Base-by-base conservation (phyloP, 2,329 filamentous ascomycete genomes). In the Rhinocladiella similis region DNA sequence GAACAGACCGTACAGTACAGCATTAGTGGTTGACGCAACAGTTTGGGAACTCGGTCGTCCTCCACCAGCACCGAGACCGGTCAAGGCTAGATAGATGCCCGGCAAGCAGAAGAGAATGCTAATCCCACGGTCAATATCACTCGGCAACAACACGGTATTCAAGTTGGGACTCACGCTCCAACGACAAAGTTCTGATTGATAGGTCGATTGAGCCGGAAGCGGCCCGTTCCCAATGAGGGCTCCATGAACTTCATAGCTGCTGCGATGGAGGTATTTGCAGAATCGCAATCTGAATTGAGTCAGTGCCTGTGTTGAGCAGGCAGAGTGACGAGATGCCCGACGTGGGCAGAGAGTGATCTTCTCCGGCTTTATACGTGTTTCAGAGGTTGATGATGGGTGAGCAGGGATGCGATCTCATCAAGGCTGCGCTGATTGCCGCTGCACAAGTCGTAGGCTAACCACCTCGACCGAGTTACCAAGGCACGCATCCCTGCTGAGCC, bases 61-160 rank as follows among this genome's bases (percentile, higher is more conserved):
- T 36, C 63, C 63, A 51, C 63, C 63, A 33, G 63, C 63, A 20
- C 63, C 63, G 6, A 66, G 54, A 35, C 60, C 63, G 1, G 63
- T 66, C 19, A 66, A 19, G 9, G 63, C 63, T 6, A 61, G 50
- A 42, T 66, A 66, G 29, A 66, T 66, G 20, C 63, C 63, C 3
- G 63, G 62, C 20, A 63, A 46, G 41, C 62, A 65, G 51, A 66
- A 66, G n/a, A 64, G 50, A 19, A 61, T 59, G 12, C 53, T 60
- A 39, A 41, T 19, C n/a, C 25, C 19, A 27, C 3, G 9, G 29
- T 54, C 27, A 54, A 20, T 16, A 25, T 47, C 14, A 3, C 13
- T 33, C 29, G 7, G 10, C 5, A 49, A 45, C n/a, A 38, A 19
- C 38, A 16, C n/a, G 18, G 22, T 38, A 3, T n/a, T 39, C 35